Base-by-base conservation (phyloP, 1,284 basidiomycete species). In the Cutaneotrichosporon arboriforme region DNA sequence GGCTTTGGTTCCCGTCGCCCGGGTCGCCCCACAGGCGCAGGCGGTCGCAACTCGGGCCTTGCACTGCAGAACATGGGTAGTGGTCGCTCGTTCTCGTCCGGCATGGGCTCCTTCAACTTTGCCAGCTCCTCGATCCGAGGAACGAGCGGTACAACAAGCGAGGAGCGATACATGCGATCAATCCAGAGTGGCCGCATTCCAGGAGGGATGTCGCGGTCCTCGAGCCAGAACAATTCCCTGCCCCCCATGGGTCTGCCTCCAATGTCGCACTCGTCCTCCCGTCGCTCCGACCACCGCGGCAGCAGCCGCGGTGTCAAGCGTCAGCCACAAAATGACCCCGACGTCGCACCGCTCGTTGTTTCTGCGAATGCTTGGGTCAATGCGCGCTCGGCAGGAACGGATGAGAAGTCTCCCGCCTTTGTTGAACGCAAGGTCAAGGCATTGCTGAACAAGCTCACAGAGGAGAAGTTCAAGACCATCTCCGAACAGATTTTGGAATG, bases 391-490 rank as follows among this genome's bases (percentile, higher is more conserved):
- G 79, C 59, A 31, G 59, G 54, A 69, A 52, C 65, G 56, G 84
- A 87, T 46, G 73, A 79, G 15, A 86, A 88, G 51, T 85, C 87
- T 4, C 84, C 88, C 0, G 87, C 87, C 64, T 76, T 87, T 61
- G 89, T 97, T 33, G 90, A 94, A 67, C 85, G 91, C 56, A 97
- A 96, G 78, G 92, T 97, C 79, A 93, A 90, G 77, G 80, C 79
- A 49, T 76, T 97, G 58, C 85, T 98, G 68, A 97, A 97, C 83
- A 97, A 94, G 79, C 83, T 97, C 46, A 94, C 93, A 1, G 86
- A 93, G 82, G 91, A 97, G 79, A 90, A 89, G 71, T 97, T 97
- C 80, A 90, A 94, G 64, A 87, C 88, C 8, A 96, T 97, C 67
- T 93, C 88, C 5, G 82, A 86, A 66, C 90, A 96, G 76, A 91